Conservation (phyloP, 164 flowering plant species). For the grape (Vitis vinifera) region DNA sequence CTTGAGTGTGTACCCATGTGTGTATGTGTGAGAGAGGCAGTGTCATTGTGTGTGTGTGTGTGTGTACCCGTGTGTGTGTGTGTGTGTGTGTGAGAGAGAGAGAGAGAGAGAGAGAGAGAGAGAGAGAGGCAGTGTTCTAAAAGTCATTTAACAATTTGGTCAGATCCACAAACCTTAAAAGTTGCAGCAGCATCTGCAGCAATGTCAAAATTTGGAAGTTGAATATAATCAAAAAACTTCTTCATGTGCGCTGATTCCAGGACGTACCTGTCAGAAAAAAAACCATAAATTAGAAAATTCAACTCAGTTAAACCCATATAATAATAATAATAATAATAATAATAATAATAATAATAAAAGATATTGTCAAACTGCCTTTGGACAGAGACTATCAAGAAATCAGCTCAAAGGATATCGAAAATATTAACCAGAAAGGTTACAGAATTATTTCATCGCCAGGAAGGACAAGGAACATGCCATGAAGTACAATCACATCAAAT, state of each 20-base stretch:
- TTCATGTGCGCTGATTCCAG: slow-evolving; percentile 79
- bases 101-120: not conserved
- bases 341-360: too few relatives aligned
- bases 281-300: not conserved
- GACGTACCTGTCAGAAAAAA: slow-evolving; percentile 58
- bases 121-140: not conserved
- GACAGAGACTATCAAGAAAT: not conserved
- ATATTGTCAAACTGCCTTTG: not conserved
- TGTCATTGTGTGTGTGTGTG: too few relatives aligned
- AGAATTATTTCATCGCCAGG: too few relatives aligned
- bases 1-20: too few relatives aligned
- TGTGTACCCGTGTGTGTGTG: too few relatives aligned
- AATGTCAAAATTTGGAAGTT: slow-evolving; percentile 90
- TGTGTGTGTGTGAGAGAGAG: too few relatives aligned
- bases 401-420: not conserved
- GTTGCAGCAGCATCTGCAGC: slow-evolving; percentile 96
- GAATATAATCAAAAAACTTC: slow-evolving; percentile 87
- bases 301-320: not conserved
- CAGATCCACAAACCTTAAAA: slow-evolving; percentile 64
- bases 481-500: too few relatives aligned
- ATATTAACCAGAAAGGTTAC: too few relatives aligned
- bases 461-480: too few relatives aligned
- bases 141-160: not conserved
- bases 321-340: too few relatives aligned
- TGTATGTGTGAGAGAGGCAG: too few relatives aligned